Conservation (phyloP, 2,329 filamentous ascomycete genomes). For the Xylariaceae sp. region DNA sequence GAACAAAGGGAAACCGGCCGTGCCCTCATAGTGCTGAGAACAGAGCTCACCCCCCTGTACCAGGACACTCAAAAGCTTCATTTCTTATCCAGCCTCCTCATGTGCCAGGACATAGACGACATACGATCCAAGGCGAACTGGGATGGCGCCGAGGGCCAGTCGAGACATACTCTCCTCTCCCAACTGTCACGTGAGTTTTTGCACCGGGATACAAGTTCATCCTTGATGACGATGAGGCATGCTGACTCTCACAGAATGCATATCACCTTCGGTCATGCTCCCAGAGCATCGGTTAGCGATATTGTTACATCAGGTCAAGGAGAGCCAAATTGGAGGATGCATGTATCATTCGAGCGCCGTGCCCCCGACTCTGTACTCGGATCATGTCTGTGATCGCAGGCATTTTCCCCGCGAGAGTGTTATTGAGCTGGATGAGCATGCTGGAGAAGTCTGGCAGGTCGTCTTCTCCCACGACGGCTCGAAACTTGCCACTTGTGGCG, state of each 20-base stretch:
- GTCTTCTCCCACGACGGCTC: conserved; percentile 83
- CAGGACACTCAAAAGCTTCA: conserved; percentile 72
- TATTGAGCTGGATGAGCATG: conserved; percentile 63
- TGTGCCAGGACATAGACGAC: conserved; percentile 75
- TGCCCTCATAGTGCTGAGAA: conserved; percentile 76
- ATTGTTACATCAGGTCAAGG: conserved; percentile 76
- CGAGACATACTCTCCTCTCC: conserved; percentile 66
- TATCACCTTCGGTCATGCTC: conserved; percentile 95
- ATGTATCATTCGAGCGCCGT: conserved; percentile 77
- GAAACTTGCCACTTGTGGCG: conserved; percentile 74
- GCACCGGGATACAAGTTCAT: neutral
- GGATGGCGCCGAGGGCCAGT: conserved; percentile 73
- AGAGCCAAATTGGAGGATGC: conserved; percentile 73
- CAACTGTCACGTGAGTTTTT: conserved; percentile 67
- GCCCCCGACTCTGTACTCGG: conserved; percentile 78
- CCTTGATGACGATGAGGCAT: neutral
- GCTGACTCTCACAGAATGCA: conserved; percentile 54
- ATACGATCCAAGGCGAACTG: conserved; percentile 70
- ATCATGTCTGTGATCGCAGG: conserved; percentile 74
- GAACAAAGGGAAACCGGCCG: conserved; percentile 65
- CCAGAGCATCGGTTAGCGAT: conserved; percentile 81
- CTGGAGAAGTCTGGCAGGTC: conserved; percentile 85
- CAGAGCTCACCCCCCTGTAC: conserved; percentile 79
- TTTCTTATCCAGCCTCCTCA: conserved; percentile 79
- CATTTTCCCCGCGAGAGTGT: conserved; percentile 71